phyloP scores from a whole-genome alignment of 1,284 basidiomycete species.

The Exobasidium cylindrosporum region DNA sequence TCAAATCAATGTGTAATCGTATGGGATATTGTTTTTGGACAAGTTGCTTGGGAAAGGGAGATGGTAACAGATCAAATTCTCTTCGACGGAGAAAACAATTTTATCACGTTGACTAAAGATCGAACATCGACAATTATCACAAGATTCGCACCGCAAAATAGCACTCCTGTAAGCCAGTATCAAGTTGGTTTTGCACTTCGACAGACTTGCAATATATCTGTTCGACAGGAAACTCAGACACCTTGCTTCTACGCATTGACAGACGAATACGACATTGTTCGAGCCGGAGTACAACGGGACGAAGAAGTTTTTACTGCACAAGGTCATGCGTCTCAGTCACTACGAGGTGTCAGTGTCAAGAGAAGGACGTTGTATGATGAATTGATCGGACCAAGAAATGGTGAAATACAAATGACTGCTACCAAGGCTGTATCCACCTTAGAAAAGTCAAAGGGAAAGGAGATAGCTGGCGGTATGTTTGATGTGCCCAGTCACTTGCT shows the following conservation, averaged over 20 bases:
- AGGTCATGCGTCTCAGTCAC: conserved; percentile 22
- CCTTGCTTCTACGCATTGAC: conserved; percentile 32
- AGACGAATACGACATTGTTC: conserved; percentile 32
- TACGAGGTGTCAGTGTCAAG: conserved; percentile 67
- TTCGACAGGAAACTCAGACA: neutral
- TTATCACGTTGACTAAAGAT: conserved; percentile 1
- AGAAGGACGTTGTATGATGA: conserved; percentile 77
- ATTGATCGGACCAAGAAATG: conserved; percentile 69
- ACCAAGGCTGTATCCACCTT: neutral
- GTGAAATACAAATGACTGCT: conserved; percentile 16
- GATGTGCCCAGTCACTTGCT: conserved; percentile 74
- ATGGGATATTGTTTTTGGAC: conserved; percentile 46
- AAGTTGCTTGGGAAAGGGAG: conserved; percentile 22
- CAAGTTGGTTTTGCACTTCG: conserved; percentile 10
- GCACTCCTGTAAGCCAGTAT: neutral
- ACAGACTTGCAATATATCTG: neutral
- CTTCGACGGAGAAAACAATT: neutral
- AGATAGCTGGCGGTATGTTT: conserved; percentile 61
- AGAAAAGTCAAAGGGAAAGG: conserved; percentile 11
- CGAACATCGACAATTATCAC: neutral
- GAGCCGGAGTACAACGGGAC: conserved; percentile 14
- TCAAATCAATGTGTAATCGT: conserved; percentile 24
- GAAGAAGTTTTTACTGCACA: neutral
- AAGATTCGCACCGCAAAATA: neutral
- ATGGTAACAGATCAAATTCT: neutral